Conservation (phyloP, 768 basidiomycete species). For the Neoboletus magnificus region DNA sequence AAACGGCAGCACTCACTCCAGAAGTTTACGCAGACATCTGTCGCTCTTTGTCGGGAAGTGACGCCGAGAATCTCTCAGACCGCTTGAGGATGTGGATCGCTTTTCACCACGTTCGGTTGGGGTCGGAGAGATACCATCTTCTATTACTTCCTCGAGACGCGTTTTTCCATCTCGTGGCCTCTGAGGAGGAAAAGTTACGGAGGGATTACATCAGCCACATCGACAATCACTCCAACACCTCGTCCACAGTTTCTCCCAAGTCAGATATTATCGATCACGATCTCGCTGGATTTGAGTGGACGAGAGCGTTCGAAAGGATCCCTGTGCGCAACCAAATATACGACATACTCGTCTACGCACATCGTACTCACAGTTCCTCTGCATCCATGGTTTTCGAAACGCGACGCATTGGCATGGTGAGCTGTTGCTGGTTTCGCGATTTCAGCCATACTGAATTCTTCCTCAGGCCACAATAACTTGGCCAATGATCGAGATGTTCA, state of each 20-base stretch:
- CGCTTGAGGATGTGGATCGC: constrained; percentile 52
- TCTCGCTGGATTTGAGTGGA: constrained; percentile 31
- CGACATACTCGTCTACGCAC: constrained; percentile 64
- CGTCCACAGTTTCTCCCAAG: constrained; percentile 17
- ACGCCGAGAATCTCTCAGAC: constrained; percentile 32
- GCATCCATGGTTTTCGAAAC: constrained; percentile 54
- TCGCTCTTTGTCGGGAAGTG: constrained; percentile 41
- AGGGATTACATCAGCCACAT: constrained; percentile 44
- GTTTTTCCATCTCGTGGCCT: constrained; percentile 48
- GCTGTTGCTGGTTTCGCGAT: constrained; percentile 21
- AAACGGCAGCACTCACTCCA: constrained; percentile 55
- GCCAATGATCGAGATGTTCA: constrained; percentile 71
- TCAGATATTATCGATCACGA: constrained; percentile 17
- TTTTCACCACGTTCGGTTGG: constrained; percentile 59
- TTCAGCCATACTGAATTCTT: constrained; percentile 3
- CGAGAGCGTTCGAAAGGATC: constrained; percentile 52
- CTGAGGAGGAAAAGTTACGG: constrained; percentile 49
- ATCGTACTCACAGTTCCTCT: constrained; percentile 55
- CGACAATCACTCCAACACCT: constrained; percentile 19
- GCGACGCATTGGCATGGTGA: constrained; percentile 57
- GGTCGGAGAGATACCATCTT: constrained; percentile 56
- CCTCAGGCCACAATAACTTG: constrained; percentile 65
- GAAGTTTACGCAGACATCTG: constrained; percentile 54
- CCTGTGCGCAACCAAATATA: constrained; percentile 68
- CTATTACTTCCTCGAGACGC: constrained; percentile 60